phyloP scores from a whole-genome alignment of 345 rosid species.

The Garcia nutans region DNA sequence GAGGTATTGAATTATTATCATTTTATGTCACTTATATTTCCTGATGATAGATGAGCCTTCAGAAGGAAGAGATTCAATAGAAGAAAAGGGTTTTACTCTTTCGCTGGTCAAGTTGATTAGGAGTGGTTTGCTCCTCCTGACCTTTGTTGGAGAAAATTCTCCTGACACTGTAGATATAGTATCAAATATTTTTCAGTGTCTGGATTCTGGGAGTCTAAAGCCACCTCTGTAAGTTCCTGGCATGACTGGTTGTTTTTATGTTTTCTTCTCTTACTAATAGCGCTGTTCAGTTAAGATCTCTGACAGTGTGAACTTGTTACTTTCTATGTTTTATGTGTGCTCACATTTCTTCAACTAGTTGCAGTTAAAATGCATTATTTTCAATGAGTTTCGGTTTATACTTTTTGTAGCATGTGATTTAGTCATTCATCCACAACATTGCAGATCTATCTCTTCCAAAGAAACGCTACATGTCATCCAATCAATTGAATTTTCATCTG shows the following conservation, averaged over 20 bases:
- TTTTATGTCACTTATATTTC: slow-evolving; percentile 2
- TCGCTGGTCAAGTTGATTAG: slow-evolving; percentile 83
- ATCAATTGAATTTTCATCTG: background rate
- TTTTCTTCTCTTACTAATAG: background rate
- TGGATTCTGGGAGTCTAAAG: slow-evolving; percentile 59
- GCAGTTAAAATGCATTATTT: background rate
- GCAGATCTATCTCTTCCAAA: background rate
- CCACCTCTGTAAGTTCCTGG: slow-evolving; percentile 60
- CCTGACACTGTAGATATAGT: slow-evolving; percentile 43
- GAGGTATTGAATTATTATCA: slow-evolving; percentile 4
- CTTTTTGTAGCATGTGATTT: background rate
- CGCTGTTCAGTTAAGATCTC: background rate
- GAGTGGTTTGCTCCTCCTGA: slow-evolving; percentile 81
- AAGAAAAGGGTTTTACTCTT: slow-evolving; percentile 42
- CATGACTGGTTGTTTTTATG: background rate
- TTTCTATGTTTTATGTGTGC: background rate
- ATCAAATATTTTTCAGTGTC: slow-evolving; percentile 46
- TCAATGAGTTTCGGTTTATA: background rate
- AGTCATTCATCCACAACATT: slow-evolving; percentile 1
- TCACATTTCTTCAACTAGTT: slow-evolving; percentile 1
- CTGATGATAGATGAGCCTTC: slow-evolving; percentile 34
- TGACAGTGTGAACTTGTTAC: background rate
- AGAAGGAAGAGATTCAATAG: slow-evolving; percentile 24
- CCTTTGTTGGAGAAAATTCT: slow-evolving; percentile 45
- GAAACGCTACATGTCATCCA: background rate